Percentiles rank a stretch among this genome's conserved stretches.
Conservation (phyloP, 2,329 filamentous ascomycete species). For the Alternaria conjuncta region DNA sequence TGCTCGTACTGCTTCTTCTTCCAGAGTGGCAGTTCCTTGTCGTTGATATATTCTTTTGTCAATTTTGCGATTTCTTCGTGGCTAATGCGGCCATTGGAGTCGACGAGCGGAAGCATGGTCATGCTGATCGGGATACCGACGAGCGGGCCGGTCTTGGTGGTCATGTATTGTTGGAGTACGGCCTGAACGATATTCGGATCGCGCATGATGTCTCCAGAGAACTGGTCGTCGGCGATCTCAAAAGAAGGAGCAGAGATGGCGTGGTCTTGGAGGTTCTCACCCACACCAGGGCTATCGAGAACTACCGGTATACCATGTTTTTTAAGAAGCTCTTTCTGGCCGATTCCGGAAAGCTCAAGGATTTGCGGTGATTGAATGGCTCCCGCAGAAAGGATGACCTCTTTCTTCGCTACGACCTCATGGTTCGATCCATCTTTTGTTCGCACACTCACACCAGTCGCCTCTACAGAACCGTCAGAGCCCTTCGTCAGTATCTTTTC, state of each 20-base stretch:
- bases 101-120: not conserved
- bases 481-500: not conserved
- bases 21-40: not conserved
- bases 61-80: not conserved
- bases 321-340: not conserved
- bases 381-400: not conserved
- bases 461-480: not conserved
- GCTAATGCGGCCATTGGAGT: not conserved
- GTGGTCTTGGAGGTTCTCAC: not conserved
- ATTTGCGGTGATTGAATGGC: not conserved
- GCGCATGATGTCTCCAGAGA: not conserved
- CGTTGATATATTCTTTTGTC: not conserved
- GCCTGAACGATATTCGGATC: not conserved
- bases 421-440: not conserved
- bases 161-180: not conserved
- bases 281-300: not conserved
- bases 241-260: not conserved
- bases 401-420: not conserved
- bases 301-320: not conserved
- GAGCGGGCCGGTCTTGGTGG: not conserved
- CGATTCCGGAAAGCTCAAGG: not conserved
- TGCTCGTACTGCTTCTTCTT: not conserved
- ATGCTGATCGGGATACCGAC: not conserved
- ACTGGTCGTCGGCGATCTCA: not conserved
- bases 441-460: not conserved